Percentiles rank a stretch among this genome's conserved stretches.
Conservation (phyloP, 441 rosid species). For the Adansonia gregorii region DNA sequence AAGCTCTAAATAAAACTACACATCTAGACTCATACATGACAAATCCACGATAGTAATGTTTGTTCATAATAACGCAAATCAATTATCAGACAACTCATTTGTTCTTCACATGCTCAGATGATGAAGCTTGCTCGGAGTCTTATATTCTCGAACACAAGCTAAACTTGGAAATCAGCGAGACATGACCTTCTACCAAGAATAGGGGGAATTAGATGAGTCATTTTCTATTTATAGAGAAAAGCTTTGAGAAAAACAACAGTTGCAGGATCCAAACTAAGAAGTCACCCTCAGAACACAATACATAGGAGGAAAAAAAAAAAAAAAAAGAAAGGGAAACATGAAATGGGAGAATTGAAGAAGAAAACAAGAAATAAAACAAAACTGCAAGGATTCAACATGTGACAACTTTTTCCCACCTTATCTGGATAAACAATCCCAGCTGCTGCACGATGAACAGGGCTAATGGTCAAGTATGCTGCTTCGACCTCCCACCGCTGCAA, state of each 20-base stretch:
- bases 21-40: background rate
- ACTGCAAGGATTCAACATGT: background rate
- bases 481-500: conserved; percentile 96
- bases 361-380: conserved; percentile 2
- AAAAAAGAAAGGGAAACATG: background rate
- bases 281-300: background rate
- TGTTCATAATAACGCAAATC: background rate
- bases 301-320: background rate
- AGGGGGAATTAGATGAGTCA: background rate
- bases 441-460: conserved; percentile 92
- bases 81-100: conserved; percentile 5
- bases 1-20: background rate
- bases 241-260: background rate
- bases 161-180: conserved; percentile 91
- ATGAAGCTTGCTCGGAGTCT: conserved; percentile 82
- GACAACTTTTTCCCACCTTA: conserved; percentile 55
- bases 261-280: conserved; percentile 2
- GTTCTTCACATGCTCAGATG: conserved; percentile 75
- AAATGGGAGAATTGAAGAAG: background rate
- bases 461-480: conserved; percentile 92
- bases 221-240: background rate
- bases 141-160: conserved; percentile 79
- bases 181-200: conserved; percentile 55
- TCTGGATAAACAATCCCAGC: conserved; percentile 73
- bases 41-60: background rate